These are phyloP conservation scores for Picea sitchensis DNA, from an alignment of 75 land plant genomes.

Conservation along the genomic window DNA sequence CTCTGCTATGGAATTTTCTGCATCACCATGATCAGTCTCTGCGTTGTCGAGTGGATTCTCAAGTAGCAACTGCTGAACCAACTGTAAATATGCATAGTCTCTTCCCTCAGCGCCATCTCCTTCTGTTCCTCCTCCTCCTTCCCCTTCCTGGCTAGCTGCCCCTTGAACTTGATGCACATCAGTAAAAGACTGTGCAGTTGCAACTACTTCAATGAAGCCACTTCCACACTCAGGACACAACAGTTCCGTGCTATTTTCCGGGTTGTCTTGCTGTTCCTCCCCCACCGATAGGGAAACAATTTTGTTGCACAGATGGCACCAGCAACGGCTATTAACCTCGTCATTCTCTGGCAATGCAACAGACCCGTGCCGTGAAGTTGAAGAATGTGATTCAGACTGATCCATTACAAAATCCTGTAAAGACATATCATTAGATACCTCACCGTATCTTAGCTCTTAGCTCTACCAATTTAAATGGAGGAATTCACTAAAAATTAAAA, in stretches of 20 bases:
- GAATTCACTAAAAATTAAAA: not conserved
- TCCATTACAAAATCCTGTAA: slow-evolving; percentile 9
- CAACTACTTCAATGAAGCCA: slow-evolving; percentile 4
- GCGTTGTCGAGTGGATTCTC: not conserved
- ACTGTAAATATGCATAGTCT: not conserved
- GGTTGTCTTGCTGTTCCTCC: not conserved
- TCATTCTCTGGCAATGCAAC: not conserved
- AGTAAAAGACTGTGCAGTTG: not conserved
- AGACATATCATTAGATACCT: not conserved
- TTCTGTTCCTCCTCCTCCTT: not conserved
- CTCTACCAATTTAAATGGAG: not conserved
- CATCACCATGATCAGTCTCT: not conserved
- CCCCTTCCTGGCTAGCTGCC: not conserved
- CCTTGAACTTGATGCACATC: not conserved
- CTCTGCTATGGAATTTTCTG: not conserved
- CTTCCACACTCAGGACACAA: slow-evolving; percentile 7
- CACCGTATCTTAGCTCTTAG: not conserved
- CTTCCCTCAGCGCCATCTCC: not conserved
- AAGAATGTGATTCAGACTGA: not conserved
- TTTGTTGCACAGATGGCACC: slow-evolving; percentile 4
- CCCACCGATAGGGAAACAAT: not conserved
- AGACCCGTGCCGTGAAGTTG: not conserved
- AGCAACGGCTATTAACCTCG: not conserved
- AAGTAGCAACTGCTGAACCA: not conserved
- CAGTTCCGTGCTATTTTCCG: not conserved